These are phyloP conservation scores for Chytriomyces sp. DNA, from an alignment of 192 early-diverging fungal species.

Conservation along the genomic window DNA sequence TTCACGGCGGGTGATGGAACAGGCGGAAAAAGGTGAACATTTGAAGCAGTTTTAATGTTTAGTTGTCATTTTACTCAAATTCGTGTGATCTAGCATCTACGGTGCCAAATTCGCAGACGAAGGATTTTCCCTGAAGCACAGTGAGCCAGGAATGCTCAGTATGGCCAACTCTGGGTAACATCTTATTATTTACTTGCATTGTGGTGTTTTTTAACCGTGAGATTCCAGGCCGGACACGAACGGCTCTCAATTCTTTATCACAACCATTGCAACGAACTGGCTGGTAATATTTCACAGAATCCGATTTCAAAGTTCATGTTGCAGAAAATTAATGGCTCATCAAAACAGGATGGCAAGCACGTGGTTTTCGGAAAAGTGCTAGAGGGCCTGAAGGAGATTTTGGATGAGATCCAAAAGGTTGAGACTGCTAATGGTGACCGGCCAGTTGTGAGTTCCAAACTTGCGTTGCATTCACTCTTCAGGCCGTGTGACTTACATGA, in stretches of 20 bases:
- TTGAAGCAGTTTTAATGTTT: constrained; percentile 40
- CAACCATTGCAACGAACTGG: constrained; percentile 41
- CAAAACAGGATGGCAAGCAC: constrained; percentile 61
- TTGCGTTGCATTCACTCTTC: not conserved
- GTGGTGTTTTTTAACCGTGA: too few relatives aligned
- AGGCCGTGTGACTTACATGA: not conserved
- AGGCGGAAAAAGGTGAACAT: constrained; percentile 37
- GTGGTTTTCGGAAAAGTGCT: constrained; percentile 72
- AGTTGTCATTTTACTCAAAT: too few relatives aligned
- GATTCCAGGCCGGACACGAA: constrained; percentile 63
- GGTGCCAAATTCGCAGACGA: constrained; percentile 66
- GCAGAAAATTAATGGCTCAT: not conserved
- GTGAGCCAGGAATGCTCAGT: constrained; percentile 42
- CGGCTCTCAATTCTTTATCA: constrained; percentile 65
- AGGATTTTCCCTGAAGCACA: constrained; percentile 47
- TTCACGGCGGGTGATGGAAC: constrained; percentile 60
- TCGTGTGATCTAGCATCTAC: constrained; percentile 63
- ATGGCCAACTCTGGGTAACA: constrained; percentile 67
- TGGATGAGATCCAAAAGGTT: constrained; percentile 48
- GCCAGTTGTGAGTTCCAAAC: not conserved
- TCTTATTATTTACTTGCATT: not conserved
- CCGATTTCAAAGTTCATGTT: not conserved
- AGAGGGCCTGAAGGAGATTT: constrained; percentile 62
- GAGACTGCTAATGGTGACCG: constrained; percentile 12
- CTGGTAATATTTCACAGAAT: constrained; percentile 7